These are phyloP conservation scores for Chlamydomonas asymmetrica DNA, from an alignment of 139 green algal genomes.

Conservation along the genomic window DNA sequence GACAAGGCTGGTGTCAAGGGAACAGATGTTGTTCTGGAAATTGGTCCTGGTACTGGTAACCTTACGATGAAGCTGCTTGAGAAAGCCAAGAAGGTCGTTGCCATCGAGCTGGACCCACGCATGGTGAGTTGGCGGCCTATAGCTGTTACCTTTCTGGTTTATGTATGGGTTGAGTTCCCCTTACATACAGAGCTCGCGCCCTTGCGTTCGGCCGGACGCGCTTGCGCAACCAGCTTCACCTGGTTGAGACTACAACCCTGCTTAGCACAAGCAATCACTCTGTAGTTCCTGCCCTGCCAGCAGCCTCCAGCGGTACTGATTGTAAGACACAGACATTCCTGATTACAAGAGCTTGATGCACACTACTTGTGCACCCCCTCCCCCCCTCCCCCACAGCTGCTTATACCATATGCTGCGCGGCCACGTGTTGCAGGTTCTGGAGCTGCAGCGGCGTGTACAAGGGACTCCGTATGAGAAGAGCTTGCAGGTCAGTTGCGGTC, in stretches of 20 bases:
- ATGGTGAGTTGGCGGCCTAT: conserved; percentile 82
- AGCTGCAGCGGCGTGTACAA: conserved; percentile 92
- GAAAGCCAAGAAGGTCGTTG: conserved; percentile 93
- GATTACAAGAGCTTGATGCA: background rate
- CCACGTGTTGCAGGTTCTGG: conserved; percentile 77
- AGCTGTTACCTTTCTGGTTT: no score
- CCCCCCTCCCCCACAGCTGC: background rate
- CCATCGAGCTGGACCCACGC: conserved; percentile 93
- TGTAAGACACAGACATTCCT: no score
- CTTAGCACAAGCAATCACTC: no score
- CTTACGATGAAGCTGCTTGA: conserved; percentile 97
- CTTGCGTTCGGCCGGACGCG: no score
- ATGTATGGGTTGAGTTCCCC: no score
- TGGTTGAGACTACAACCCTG: no score
- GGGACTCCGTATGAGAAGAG: conserved; percentile 79
- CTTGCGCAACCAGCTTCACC: no score
- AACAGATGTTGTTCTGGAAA: conserved; percentile 98
- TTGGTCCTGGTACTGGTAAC: conserved; percentile 97
- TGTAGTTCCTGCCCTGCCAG: no score
- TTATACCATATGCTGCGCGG: no score
- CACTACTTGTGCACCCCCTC: background rate
- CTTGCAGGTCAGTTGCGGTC: conserved; percentile 57
- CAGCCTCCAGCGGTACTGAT: no score
- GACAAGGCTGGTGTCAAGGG: conserved; percentile 94
- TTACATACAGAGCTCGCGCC: no score